These are phyloP conservation scores for Pyrus betulifolia DNA, from an alignment of 306 rosid genomes.

Conservation along the genomic window DNA sequence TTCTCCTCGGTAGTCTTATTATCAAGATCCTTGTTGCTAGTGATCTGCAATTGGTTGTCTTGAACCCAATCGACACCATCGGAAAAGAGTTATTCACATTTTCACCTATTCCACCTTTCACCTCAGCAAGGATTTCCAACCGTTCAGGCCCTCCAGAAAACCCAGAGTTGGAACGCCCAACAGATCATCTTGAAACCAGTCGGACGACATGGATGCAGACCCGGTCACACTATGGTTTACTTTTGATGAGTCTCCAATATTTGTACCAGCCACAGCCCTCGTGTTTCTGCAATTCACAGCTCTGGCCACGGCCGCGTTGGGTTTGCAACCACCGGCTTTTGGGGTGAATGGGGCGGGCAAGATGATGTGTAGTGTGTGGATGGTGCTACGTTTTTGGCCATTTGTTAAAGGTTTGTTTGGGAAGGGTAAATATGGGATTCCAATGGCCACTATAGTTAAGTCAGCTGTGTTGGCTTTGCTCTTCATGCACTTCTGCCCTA, in stretches of 20 bases:
- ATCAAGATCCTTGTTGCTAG: too few relatives aligned
- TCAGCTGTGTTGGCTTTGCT: conserved; percentile 10
- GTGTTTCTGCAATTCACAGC: conserved; percentile 21
- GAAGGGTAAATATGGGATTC: conserved; percentile 28
- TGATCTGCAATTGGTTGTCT: too few relatives aligned
- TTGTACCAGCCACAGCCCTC: conserved; percentile 23
- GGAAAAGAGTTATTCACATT: too few relatives aligned
- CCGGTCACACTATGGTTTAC: background rate
- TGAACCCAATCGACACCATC: too few relatives aligned
- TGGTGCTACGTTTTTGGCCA: conserved; percentile 28
- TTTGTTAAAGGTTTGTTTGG: conserved; percentile 28
- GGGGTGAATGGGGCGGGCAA: conserved; percentile 5
- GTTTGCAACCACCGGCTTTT: background rate
- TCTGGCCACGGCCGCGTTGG: background rate
- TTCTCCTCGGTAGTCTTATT: too few relatives aligned
- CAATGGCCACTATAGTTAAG: conserved; percentile 12
- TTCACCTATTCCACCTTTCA: too few relatives aligned
- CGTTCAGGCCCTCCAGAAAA: too few relatives aligned
- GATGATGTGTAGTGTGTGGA: conserved; percentile 16
- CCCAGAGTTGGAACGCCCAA: too few relatives aligned
- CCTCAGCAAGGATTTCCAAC: too few relatives aligned
- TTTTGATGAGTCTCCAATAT: conserved; percentile 29
- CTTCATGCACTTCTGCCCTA: background rate
- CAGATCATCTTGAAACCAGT: too few relatives aligned
- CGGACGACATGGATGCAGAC: too few relatives aligned